A percentile compares a stretch with the other conserved stretches of the same genome.
Conservation (phyloP, 2,329 filamentous ascomycete species). For the Colletotrichum truncatum region DNA sequence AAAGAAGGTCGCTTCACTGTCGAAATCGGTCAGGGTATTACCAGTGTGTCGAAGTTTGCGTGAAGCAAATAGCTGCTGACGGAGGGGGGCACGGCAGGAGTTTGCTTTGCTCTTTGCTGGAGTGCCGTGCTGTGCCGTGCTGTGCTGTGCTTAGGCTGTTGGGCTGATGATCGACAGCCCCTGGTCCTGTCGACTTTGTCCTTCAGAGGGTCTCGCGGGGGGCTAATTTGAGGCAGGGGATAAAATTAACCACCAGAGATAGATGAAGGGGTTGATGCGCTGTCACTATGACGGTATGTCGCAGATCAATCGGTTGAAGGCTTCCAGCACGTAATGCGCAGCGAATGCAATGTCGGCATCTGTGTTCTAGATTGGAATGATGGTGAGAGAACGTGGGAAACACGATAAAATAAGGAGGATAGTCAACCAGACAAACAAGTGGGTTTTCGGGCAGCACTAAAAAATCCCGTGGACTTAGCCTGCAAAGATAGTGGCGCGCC, state of each 20-base stretch:
- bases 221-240: constrained; percentile 22
- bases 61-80: constrained; percentile 12
- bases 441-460: constrained; percentile 11
- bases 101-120: not conserved
- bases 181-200: constrained; percentile 12
- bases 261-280: constrained; percentile 27
- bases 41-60: not conserved
- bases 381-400: not conserved
- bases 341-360: not conserved
- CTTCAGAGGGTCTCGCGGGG: constrained; percentile 26
- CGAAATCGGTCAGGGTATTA: too few relatives aligned
- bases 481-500: not conserved
- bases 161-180: constrained; percentile 25
- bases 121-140: too few relatives aligned
- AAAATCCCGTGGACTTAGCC: not conserved
- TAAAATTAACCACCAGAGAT: constrained; percentile 14
- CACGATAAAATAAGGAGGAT: not conserved
- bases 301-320: not conserved
- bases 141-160: constrained; percentile 6
- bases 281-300: constrained; percentile 25
- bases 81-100: not conserved
- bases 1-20: not conserved
- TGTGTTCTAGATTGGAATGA: too few relatives aligned
- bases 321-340: constrained; percentile 5
- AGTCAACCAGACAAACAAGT: constrained; percentile 19